Evolutionary conservation across 495 filamentous ascomycete genomes (phyloP), one percentile per base, ranked within the genome.

Genomic region (Lasiosphaeris hirsuta): DNA sequence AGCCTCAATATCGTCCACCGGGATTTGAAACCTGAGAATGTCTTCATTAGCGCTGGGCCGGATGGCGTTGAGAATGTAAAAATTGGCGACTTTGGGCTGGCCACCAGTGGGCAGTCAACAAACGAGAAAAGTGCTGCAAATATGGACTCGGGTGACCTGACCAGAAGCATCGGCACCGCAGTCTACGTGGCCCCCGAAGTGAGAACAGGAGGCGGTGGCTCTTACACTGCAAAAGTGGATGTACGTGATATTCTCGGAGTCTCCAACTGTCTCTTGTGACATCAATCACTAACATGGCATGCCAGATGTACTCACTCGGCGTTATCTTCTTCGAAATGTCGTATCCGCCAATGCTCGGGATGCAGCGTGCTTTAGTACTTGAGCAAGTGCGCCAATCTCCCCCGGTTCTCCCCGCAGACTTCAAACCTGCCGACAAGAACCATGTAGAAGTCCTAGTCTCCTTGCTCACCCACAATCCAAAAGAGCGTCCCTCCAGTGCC

Each of bases 281-380:
- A 7, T 41, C 4, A 7, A 45, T 1, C 9, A 13, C 60, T 68
- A 51, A 71, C 50, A 15, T n/a, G 10, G 10, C 11, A 1, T n/a
- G 10, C 6, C 58, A 89, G 84, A 96, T 98, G 93, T 98, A 91
- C 66, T 97, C 95, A 0, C 75, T 98, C 33, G 94, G 94, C 9
- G 88, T 98, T 44, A 97, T 98, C 56, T 96, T 98, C 72, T 96
- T 97, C 62, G 94, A 98, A 69, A 97, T 98, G 93, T 94, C 89
- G 59, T 86, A 92, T 63, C 78, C 86, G 30, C 78, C 95, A 3
- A 84, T 87, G 48, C 85, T 88, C 1, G 87, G 85, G 0, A 97
- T 97, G 92, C 91, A 97, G 71, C 84, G 95, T 36, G 90, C 89
- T 18, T 74, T 86, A 53, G 86, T 89, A 9, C 73, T 97, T 13